Evolutionary conservation across 352 stramenopile species (phyloP), one percentile per base, ranked within the genome.

Genomic region (Nothophytophthora sp.): DNA sequence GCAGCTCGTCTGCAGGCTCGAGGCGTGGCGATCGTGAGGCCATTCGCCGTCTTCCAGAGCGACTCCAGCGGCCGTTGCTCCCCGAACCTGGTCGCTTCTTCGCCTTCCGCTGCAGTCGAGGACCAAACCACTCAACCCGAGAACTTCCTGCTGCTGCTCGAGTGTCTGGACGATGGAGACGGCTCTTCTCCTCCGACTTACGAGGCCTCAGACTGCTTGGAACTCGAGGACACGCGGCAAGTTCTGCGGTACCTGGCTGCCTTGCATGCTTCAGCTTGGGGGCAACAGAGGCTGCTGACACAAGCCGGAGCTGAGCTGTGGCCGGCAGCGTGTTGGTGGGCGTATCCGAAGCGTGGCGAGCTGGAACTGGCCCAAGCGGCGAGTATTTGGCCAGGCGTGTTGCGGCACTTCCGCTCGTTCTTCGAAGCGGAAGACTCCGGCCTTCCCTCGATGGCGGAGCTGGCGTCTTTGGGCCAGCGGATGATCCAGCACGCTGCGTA

Each of bases 261-360:
- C 35, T 41, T 90, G 18, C 79, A 90, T 27, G 63, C 76, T 0
- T 62, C 72, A 1, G 51, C 60, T 1, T 67, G 68, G 55, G 50
- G 49, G 18, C 52, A 60, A 44, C 19, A 57, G 15, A 62, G 59
- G 24, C 46, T 87, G 6, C 45, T 80, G 36, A 20, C 35, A 4
- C 65, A 52, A 7, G 65, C 73, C 7, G 34, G 27, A 7, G 16
- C 47, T 13, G 38, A 70, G 24, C 47, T 87, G 2, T 86, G 74
- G 74, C 16, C 70, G 0, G 67, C 49, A 2, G 72, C 63, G 0
- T 72, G 65, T 20, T 90, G 79, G 79, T 90, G 79, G 79, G 65
- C 69, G 28, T 76, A 77, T 9, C 56, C 63, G 6, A 88, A 90
- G 50, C 76, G 79, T 41, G 79, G 76, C 5, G 39, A 68, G 3